Percentiles rank a stretch among this genome's conserved stretches.
Conservation (phyloP, 345 rosid genomes). For the Carallia brachiata region DNA sequence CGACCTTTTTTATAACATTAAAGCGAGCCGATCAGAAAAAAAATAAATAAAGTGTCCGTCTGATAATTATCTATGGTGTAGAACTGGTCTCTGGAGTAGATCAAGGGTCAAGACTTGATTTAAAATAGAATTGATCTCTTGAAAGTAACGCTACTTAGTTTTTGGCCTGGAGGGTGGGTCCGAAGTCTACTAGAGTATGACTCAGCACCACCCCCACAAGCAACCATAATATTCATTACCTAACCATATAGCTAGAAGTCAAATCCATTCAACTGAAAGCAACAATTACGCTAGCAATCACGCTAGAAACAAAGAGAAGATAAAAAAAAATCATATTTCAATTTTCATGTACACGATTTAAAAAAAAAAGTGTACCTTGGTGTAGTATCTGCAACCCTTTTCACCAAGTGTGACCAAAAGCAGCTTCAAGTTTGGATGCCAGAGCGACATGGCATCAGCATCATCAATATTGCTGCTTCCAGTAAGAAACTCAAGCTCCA, state of each 20-base stretch:
- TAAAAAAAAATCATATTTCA: background rate
- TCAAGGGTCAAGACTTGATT: background rate
- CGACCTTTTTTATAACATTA: background rate
- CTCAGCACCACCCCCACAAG: too few species aligned
- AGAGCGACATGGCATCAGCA: conserved; percentile 71
- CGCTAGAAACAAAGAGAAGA: background rate
- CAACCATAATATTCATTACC: background rate
- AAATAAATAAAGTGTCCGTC: too few species aligned
- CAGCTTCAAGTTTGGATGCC: conserved; percentile 82
- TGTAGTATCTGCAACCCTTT: conserved; percentile 88
- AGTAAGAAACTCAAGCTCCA: conserved; percentile 89
- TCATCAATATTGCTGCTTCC: conserved; percentile 78
- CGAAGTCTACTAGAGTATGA: too few species aligned
- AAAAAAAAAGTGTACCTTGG: conserved; percentile 52
- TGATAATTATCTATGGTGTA: background rate
- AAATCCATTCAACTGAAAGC: background rate
- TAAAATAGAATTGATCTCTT: too few species aligned
- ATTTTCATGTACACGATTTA: background rate
- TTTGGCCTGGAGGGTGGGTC: too few species aligned
- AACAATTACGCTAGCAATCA: background rate
- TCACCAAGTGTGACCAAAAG: conserved; percentile 93
- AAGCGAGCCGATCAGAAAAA: background rate
- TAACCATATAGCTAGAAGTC: conserved; percentile 14
- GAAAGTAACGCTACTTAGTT: too few species aligned
- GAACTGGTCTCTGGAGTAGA: background rate